A percentile compares a stretch with the other conserved stretches of the same genome.
phyloP scores from a whole-genome alignment of 768 basidiomycete genomes.

The Lentinula guzmanii region DNA sequence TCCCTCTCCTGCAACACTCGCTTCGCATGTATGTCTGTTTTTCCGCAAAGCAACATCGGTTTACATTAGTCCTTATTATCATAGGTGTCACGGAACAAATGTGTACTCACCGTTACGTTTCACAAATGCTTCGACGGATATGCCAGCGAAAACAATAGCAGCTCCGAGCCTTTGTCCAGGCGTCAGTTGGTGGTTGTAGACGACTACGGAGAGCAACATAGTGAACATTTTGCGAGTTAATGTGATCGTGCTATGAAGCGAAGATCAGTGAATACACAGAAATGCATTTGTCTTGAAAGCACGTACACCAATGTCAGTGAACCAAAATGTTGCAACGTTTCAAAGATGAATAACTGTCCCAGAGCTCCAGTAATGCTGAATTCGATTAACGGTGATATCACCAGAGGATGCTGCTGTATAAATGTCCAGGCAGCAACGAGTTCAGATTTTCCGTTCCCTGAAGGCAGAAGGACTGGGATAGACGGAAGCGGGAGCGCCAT shows the following conservation, averaged over 20 bases:
- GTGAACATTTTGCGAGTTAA: slow-evolving; percentile 96
- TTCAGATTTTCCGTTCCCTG: slow-evolving; percentile 53
- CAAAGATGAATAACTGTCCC: slow-evolving; percentile 97
- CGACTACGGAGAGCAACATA: slow-evolving; percentile 90
- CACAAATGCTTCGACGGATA: slow-evolving; percentile 87
- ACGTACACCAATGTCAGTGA: slow-evolving; percentile 82
- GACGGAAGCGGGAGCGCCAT: slow-evolving; percentile 70
- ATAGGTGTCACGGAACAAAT: not conserved
- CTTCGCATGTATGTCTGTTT: slow-evolving; percentile 75
- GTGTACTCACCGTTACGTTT: slow-evolving; percentile 68
- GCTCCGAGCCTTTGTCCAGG: slow-evolving; percentile 92
- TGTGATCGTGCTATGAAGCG: slow-evolving; percentile 72
- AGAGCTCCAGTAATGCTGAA: slow-evolving; percentile 90
- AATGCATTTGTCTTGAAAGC: not conserved
- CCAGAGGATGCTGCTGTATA: slow-evolving; percentile 69
- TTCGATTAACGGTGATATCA: slow-evolving; percentile 67
- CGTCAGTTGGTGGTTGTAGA: slow-evolving; percentile 85
- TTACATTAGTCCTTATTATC: not conserved
- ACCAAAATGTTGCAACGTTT: slow-evolving; percentile 89
- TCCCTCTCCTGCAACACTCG: slow-evolving; percentile 78
- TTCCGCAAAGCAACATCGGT: not conserved
- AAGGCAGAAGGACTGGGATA: slow-evolving; percentile 79
- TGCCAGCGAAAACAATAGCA: slow-evolving; percentile 89
- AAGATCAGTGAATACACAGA: slow-evolving; percentile 5
- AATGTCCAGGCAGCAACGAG: slow-evolving; percentile 66